Evolutionary conservation across 768 basidiomycete species (phyloP).

Genomic region (Lactarius vividus): DNA sequence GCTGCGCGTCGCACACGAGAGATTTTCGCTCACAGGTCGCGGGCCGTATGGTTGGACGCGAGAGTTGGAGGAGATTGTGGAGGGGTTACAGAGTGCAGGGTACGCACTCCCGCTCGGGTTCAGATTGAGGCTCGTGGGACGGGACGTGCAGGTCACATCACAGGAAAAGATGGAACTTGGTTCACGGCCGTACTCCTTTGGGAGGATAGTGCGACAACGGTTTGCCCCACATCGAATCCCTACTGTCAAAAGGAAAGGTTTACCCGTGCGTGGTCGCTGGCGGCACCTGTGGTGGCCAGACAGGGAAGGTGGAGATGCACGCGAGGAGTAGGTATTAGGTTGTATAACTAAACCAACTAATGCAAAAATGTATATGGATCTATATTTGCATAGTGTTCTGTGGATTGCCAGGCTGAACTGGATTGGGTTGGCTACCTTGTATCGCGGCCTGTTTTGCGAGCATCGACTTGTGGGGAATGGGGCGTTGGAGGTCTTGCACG

Average conservation of each 20-base stretch:
- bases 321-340: no score
- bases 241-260: slow-evolving; percentile 28
- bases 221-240: slow-evolving; percentile 23
- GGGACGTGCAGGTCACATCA: neutral
- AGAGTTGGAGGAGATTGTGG: slow-evolving; percentile 19
- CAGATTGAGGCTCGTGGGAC: slow-evolving; percentile 19
- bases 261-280: slow-evolving; percentile 25
- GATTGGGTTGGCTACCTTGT: neutral
- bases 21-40: neutral
- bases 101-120: slow-evolving; percentile 21
- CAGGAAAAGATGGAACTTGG: neutral
- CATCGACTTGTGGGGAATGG: slow-evolving; percentile 22
- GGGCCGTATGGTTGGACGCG: slow-evolving; percentile 16
- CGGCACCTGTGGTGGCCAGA: neutral
- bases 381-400: neutral
- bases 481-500: slow-evolving; percentile 22
- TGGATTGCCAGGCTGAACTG: neutral
- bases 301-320: neutral
- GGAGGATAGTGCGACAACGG: neutral
- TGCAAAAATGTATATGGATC: neutral
- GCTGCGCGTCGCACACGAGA: slow-evolving; percentile 30
- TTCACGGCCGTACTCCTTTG: slow-evolving; percentile 10
- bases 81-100: slow-evolving; percentile 14
- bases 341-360: slow-evolving; percentile 2
- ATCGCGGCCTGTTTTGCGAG: neutral